Percentiles rank a stretch among this genome's conserved stretches.
phyloP scores from a whole-genome alignment of 768 basidiomycete species.

The Pleurotus cornucopiae region DNA sequence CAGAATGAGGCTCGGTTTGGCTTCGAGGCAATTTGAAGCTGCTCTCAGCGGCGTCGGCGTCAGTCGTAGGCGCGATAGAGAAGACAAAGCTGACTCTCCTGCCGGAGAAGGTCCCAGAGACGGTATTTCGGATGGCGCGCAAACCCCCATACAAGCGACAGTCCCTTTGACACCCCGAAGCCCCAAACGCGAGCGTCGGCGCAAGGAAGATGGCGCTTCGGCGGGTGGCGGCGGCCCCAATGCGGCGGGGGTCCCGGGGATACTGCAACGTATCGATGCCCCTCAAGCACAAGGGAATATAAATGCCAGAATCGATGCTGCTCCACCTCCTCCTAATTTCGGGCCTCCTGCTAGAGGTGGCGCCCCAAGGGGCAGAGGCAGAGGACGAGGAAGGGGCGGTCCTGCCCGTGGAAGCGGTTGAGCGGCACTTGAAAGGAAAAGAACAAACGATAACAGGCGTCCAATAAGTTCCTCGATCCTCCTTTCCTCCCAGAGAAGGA shows the following conservation, averaged over 20 bases:
- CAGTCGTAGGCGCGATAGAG: slow-evolving; percentile 22
- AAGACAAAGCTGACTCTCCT: neutral
- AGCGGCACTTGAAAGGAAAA: neutral
- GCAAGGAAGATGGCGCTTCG: slow-evolving; percentile 9
- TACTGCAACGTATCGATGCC: slow-evolving; percentile 25
- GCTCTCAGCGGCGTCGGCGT: slow-evolving; percentile 65
- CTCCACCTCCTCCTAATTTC: slow-evolving; percentile 4
- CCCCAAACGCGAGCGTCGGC: slow-evolving; percentile 13
- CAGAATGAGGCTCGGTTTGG: slow-evolving; percentile 53
- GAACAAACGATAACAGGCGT: no score
- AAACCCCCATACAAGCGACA: neutral
- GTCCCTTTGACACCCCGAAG: slow-evolving; percentile 9
- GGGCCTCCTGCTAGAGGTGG: slow-evolving; percentile 1
- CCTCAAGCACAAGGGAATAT: slow-evolving; percentile 8
- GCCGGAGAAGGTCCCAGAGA: slow-evolving; percentile 18
- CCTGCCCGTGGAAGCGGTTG: neutral
- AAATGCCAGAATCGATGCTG: slow-evolving; percentile 6
- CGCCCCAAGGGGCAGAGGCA: neutral
- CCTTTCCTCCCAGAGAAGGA: no score
- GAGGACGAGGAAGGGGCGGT: slow-evolving; percentile 7
- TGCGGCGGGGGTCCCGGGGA: slow-evolving; percentile 16
- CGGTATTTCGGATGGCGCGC: neutral
- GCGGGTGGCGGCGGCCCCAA: neutral
- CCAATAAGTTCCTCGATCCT: no score
- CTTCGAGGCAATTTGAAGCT: slow-evolving; percentile 67